A percentile compares a stretch with the other conserved stretches of the same genome.
phyloP scores from a whole-genome alignment of 345 rosid species.

The Anacardium occidentale region DNA sequence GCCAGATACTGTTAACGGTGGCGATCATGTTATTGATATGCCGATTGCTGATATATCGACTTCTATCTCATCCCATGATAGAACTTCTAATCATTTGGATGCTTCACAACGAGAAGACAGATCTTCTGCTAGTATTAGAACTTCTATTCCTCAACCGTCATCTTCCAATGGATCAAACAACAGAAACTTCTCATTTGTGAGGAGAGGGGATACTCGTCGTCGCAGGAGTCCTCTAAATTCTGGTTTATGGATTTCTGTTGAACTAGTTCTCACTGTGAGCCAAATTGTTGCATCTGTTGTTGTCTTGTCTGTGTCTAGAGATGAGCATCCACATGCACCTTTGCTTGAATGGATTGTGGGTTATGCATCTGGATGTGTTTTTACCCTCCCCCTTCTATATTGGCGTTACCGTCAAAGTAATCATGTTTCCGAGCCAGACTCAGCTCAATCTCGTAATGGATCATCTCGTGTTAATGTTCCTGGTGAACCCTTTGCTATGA shows the following conservation, averaged over 20 bases:
- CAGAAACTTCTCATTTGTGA: slow-evolving; percentile 39
- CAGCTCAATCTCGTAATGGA: slow-evolving; percentile 60
- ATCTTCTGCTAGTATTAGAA: slow-evolving; percentile 38
- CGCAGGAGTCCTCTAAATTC: slow-evolving; percentile 93
- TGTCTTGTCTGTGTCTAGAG: slow-evolving; percentile 70
- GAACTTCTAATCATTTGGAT: slow-evolving; percentile 54
- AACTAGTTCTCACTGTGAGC: slow-evolving; percentile 72
- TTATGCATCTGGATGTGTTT: slow-evolving; percentile 86
- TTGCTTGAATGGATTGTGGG: slow-evolving; percentile 85
- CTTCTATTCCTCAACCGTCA: slow-evolving; percentile 43
- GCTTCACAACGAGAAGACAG: slow-evolving; percentile 51
- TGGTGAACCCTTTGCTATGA: slow-evolving; percentile 72
- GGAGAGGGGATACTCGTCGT: slow-evolving; percentile 70
- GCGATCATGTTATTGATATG: slow-evolving; percentile 69
- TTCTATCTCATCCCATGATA: slow-evolving; percentile 46
- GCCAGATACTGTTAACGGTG: slow-evolving; percentile 36
- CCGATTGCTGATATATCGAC: slow-evolving; percentile 43
- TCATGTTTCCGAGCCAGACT: slow-evolving; percentile 63
- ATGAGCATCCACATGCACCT: slow-evolving; percentile 81
- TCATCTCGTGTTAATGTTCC: slow-evolving; percentile 64
- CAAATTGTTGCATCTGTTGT: slow-evolving; percentile 84
- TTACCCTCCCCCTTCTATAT: slow-evolving; percentile 82
- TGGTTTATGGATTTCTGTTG: slow-evolving; percentile 85
- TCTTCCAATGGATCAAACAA: slow-evolving; percentile 50
- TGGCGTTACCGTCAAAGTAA: slow-evolving; percentile 83